These are phyloP conservation scores for Kurtzmaniella fragi DNA, from an alignment of 805 yeast species.

Conservation along the genomic window DNA sequence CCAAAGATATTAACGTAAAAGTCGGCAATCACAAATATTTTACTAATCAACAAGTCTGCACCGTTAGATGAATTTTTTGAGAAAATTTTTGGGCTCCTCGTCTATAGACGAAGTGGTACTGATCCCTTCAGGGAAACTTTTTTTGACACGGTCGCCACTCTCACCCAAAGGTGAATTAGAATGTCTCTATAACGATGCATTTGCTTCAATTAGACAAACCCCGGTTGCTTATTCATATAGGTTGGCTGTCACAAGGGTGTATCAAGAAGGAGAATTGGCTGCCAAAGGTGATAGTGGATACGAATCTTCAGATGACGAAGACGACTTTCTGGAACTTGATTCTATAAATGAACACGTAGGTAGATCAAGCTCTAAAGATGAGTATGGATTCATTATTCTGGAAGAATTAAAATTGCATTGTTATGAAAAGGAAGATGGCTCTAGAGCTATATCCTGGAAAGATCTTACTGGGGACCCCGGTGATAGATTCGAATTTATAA, in stretches of 20 bases:
- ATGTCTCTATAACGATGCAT: constrained; percentile 76
- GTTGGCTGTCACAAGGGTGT: constrained; percentile 62
- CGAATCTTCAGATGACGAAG: constrained; percentile 44
- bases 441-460: constrained; percentile 66
- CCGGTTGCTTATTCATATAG: constrained; percentile 64
- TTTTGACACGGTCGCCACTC: constrained; percentile 62
- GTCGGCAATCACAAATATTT: too few species aligned
- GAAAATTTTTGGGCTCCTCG: constrained; percentile 54
- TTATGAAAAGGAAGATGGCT: constrained; percentile 47
- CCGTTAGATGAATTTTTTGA: constrained; percentile 60
- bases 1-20: too few species aligned
- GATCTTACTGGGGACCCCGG: constrained; percentile 85
- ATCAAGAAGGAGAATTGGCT: constrained; percentile 63
- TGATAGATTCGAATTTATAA: constrained; percentile 75
- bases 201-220: constrained; percentile 64
- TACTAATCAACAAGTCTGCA: too few species aligned
- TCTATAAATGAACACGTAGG: constrained; percentile 20
- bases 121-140: constrained; percentile 77
- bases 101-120: constrained; percentile 58
- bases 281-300: constrained; percentile 28
- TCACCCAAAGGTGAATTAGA: constrained; percentile 88
- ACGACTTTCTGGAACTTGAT: constrained; percentile 21
- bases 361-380: constrained; percentile 42
- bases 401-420: constrained; percentile 54
- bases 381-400: constrained; percentile 66